Base-by-base conservation (phyloP, 371 early-diverging fungal species). In the Actinomortierella ambigua region DNA sequence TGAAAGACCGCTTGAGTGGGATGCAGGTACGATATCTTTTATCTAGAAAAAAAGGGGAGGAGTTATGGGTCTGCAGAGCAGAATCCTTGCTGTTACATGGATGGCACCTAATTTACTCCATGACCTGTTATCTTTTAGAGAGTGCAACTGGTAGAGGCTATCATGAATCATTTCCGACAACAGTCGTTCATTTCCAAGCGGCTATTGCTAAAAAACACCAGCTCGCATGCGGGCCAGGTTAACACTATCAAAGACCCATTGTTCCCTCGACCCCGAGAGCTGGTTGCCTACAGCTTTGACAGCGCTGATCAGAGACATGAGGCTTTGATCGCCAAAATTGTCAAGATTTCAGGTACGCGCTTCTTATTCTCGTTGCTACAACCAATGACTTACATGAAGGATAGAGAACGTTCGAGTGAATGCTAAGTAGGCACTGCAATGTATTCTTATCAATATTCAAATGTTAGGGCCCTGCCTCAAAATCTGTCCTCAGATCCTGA, bases 321-420 rank as follows among this genome's bases (percentile, higher is more conserved):
- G 0, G 70, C 62, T 34, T 68, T 82, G 7, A 50, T 81, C 42
- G 47, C 61, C 6, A 77, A 73, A 18, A 69, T 70, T 23, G 28
- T 63, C 11, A 58, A 63, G 24, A 65, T 78, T 41, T 69, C 82
- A n/a, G 82, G 82, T 17, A 69, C 81, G n/a, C n/a, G n/a, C n/a
- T n/a, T n/a, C n/a, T n/a, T n/a, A n/a, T n/a, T n/a, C n/a, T n/a
- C n/a, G n/a, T n/a, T n/a, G n/a, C n/a, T n/a, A n/a, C n/a, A n/a
- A n/a, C n/a, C n/a, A n/a, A n/a, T n/a, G n/a, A n/a, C n/a, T n/a
- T n/a, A n/a, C n/a, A n/a, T n/a, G n/a, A n/a, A n/a, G n/a, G 0
- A 46, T 77, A 51, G 73, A 80, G 4, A 4, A 34, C 34, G 34
- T 34, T 34, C 34, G n/a, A n/a, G n/a, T n/a, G n/a, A n/a, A n/a